A percentile compares a stretch with the other conserved stretches of the same genome.
These are phyloP conservation scores for Penicillium vulpinum DNA, from an alignment of 2,329 filamentous ascomycete species.

Conservation along the genomic window DNA sequence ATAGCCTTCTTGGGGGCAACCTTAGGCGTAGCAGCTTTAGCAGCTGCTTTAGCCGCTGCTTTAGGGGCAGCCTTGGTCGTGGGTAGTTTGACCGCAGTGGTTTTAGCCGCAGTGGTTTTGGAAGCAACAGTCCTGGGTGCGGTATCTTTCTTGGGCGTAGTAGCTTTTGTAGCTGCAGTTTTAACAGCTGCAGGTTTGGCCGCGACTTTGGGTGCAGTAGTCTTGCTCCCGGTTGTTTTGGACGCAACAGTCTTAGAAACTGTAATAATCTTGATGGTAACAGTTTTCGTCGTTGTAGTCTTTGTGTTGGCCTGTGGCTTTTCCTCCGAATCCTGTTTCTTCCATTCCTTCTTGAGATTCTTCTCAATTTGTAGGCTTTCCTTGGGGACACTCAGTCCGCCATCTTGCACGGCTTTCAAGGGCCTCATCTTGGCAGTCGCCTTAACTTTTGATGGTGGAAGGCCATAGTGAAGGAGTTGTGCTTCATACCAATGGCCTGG, in stretches of 20 bases:
- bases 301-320: background rate
- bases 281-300: background rate
- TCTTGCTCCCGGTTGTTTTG: background rate
- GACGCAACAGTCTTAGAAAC: background rate
- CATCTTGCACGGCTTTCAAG: constrained; percentile 56
- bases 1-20: background rate
- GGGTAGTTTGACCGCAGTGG: background rate
- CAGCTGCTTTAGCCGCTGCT: background rate
- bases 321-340: constrained; percentile 45
- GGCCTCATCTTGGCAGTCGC: constrained; percentile 60
- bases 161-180: background rate
- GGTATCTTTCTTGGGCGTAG: background rate
- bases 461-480: constrained; percentile 63
- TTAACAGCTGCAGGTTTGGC: background rate
- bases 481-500: constrained; percentile 64
- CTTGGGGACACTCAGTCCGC: constrained; percentile 51
- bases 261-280: background rate
- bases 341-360: constrained; percentile 61
- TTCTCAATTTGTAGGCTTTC: constrained; percentile 53
- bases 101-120: background rate
- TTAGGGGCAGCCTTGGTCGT: background rate
- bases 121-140: background rate
- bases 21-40: background rate
- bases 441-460: constrained; percentile 59
- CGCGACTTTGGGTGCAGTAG: background rate